Conservation (phyloP, 2,329 filamentous ascomycete species). For the Colletotrichum sp. region DNA sequence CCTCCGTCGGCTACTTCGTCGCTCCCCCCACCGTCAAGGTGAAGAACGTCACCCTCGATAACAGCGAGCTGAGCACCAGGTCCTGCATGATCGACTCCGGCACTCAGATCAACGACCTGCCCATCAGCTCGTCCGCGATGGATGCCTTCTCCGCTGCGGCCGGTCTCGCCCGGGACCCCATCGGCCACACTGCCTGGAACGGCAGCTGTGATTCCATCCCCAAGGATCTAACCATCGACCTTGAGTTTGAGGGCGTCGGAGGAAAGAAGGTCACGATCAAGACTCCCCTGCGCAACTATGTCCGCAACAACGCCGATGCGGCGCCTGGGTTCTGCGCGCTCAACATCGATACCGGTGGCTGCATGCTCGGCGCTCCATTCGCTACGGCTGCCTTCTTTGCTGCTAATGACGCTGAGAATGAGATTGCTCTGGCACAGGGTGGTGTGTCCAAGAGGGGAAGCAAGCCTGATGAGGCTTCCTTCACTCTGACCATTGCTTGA, state of each 20-base stretch:
- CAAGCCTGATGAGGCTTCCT: neutral
- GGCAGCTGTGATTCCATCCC: conserved; percentile 5
- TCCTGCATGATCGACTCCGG: conserved; percentile 1
- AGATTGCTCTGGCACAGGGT: conserved; percentile 7
- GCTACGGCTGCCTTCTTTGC: conserved; percentile 7
- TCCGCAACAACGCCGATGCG: conserved; percentile 8
- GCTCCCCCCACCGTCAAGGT: conserved; percentile 1
- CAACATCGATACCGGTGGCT: conserved; percentile 1
- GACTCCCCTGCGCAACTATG: conserved; percentile 14
- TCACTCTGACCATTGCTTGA: neutral
- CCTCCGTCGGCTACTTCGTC: conserved; percentile 6
- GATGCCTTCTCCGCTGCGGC: neutral
- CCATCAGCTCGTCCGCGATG: neutral
- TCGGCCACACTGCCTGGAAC: neutral
- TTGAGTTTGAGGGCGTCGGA: conserved; percentile 7
- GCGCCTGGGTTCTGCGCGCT: neutral
- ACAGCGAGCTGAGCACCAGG: neutral
- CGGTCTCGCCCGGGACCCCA: neutral
- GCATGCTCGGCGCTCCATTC: conserved; percentile 9
- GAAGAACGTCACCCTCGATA: neutral
- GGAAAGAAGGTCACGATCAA: conserved; percentile 1
- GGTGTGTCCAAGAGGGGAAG: neutral
- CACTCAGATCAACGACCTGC: conserved; percentile 4
- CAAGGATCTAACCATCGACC: conserved; percentile 2
- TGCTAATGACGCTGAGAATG: neutral